Percentiles rank a stretch among this genome's conserved stretches.
phyloP scores from a whole-genome alignment of 352 stramenopile species.

The Pythium folliculosum region DNA sequence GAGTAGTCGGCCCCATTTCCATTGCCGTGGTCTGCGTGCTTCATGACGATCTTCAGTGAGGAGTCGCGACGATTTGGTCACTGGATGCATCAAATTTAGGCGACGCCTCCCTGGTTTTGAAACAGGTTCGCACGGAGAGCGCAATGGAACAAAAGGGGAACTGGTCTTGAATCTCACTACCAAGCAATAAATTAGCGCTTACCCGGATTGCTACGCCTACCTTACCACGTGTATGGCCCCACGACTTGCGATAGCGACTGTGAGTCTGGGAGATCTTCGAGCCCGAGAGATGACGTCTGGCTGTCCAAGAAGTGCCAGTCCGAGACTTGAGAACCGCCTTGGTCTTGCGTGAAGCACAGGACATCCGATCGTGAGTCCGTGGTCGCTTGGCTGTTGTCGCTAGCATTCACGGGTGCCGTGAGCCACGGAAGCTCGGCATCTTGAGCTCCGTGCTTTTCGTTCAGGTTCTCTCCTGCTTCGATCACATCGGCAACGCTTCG shows the following conservation, averaged over 20 bases:
- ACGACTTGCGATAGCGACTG: constrained; percentile 53
- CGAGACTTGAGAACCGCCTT: constrained; percentile 25
- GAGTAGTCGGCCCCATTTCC: constrained; percentile 16
- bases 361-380: background rate
- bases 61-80: background rate
- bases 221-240: constrained; percentile 28
- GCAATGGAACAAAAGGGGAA: no score
- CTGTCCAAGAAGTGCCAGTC: constrained; percentile 33
- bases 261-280: constrained; percentile 61
- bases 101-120: background rate
- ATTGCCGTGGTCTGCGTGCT: background rate
- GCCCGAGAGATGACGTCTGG: constrained; percentile 32
- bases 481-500: constrained; percentile 45
- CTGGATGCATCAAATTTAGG: background rate
- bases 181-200: constrained; percentile 2
- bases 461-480: background rate
- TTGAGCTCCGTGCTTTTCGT: background rate
- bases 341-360: constrained; percentile 10
- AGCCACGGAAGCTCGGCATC: background rate
- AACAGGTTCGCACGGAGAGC: background rate
- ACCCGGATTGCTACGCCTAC: background rate
- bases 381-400: background rate
- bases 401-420: background rate
- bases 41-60: constrained; percentile 2
- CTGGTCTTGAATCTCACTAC: background rate